phyloP scores from a whole-genome alignment of 2,329 filamentous ascomycete species.

The Periconia digitata region DNA sequence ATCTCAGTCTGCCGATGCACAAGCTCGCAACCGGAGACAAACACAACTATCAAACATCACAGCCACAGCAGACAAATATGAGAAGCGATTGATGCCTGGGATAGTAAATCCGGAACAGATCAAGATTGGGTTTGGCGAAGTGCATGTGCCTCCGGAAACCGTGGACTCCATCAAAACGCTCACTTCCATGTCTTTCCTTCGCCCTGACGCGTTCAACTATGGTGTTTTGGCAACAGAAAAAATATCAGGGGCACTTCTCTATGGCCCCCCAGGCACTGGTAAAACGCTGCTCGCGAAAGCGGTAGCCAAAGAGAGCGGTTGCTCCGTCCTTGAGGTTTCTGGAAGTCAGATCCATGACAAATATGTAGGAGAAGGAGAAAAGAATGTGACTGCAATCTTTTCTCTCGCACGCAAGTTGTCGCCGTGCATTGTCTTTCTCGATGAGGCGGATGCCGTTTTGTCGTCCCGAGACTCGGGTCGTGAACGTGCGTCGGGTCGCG shows the following conservation, averaged over 20 bases:
- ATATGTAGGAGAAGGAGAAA: constrained; percentile 94
- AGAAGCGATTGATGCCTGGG: constrained; percentile 78
- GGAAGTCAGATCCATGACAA: constrained; percentile 94
- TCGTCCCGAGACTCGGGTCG: constrained; percentile 69
- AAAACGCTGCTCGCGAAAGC: constrained; percentile 66
- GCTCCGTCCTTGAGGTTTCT: constrained; percentile 77
- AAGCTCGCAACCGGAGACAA: constrained; percentile 46
- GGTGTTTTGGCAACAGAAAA: constrained; percentile 89
- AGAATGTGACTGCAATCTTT: constrained; percentile 90
- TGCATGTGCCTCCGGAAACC: constrained; percentile 80
- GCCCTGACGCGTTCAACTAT: constrained; percentile 94
- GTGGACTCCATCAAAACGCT: constrained; percentile 86
- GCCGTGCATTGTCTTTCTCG: constrained; percentile 93
- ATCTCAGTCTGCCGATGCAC: constrained; percentile 13
- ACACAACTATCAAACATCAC: constrained; percentile 51
- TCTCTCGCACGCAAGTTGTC: constrained; percentile 86
- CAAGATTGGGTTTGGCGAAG: constrained; percentile 81
- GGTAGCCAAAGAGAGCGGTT: constrained; percentile 66
- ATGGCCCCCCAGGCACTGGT: constrained; percentile 77
- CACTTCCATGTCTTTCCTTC: constrained; percentile 80
- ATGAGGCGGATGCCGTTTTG: constrained; percentile 93
- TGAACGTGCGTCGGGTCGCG: constrained; percentile 72
- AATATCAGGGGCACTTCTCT: constrained; percentile 85
- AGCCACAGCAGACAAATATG: constrained; percentile 64
- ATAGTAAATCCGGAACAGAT: constrained; percentile 82